These are phyloP conservation scores for Ligustrum vulgare DNA, from an alignment of 257 asterid species.

Conservation along the genomic window DNA sequence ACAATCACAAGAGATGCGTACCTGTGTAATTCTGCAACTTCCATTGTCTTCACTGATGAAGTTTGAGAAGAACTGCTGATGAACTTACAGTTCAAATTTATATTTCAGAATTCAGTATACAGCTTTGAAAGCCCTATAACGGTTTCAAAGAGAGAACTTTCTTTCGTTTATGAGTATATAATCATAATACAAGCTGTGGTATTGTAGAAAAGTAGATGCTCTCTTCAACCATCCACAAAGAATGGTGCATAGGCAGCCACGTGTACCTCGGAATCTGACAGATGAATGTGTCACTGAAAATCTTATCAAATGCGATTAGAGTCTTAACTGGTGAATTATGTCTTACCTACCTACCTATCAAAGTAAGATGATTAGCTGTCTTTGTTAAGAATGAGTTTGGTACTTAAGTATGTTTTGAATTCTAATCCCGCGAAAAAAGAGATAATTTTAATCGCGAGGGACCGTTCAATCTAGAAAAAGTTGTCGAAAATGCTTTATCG, in stretches of 20 bases:
- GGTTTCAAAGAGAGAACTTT: conserved; percentile 27
- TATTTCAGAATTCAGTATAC: conserved; percentile 22
- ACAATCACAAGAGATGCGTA: conserved; percentile 21
- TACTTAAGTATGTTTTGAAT: neutral
- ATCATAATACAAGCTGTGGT: conserved; percentile 29
- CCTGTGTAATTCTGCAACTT: conserved; percentile 14
- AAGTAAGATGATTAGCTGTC: neutral
- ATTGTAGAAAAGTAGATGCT: conserved; percentile 45
- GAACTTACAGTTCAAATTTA: neutral
- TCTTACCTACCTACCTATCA: neutral
- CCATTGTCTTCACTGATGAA: neutral
- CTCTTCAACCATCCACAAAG: conserved; percentile 58
- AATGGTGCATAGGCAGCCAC: conserved; percentile 58
- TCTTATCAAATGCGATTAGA: conserved; percentile 41
- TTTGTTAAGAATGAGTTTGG: neutral
- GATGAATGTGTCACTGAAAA: conserved; percentile 37
- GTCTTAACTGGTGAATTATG: conserved; percentile 19
- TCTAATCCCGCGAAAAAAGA: neutral
- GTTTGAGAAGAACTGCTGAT: conserved; percentile 9
- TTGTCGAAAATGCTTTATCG: conserved; percentile 57
- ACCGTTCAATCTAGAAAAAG: conserved; percentile 49
- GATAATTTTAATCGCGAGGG: conserved; percentile 32
- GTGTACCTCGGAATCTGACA: conserved; percentile 38
- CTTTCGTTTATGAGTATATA: conserved; percentile 33
- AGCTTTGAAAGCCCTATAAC: conserved; percentile 18